Evolutionary conservation across 805 yeast genomes (phyloP).

Genomic region (Candida insectorum): DNA sequence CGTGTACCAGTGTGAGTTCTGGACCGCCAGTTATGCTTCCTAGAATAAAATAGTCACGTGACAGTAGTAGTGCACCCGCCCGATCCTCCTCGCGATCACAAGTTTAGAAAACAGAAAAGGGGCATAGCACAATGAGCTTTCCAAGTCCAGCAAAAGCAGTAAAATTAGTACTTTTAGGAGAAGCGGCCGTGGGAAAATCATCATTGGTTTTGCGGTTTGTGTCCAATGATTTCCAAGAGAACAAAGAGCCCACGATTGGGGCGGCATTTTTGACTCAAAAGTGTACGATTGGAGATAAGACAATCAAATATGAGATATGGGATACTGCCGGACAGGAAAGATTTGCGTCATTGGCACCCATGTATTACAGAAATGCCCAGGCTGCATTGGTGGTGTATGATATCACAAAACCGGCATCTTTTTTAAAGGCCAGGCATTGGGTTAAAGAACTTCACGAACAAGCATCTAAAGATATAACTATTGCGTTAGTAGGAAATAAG

Average conservation of each 20-base stretch:
- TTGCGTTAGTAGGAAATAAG: slow-evolving; percentile 93
- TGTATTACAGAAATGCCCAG: slow-evolving; percentile 96
- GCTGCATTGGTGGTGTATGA: slow-evolving; percentile 96
- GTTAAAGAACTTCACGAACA: slow-evolving; percentile 93
- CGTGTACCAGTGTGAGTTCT: slow-evolving; percentile 61
- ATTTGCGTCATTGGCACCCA: slow-evolving; percentile 92
- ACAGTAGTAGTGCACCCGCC: not conserved
- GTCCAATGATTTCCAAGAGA: slow-evolving; percentile 92
- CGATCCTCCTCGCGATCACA: not conserved
- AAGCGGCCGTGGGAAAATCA: slow-evolving; percentile 97
- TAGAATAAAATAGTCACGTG: not conserved
- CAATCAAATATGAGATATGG: slow-evolving; percentile 92
- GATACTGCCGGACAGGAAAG: slow-evolving; percentile 99
- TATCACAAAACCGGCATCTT: slow-evolving; percentile 90
- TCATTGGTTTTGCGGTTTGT: slow-evolving; percentile 90
- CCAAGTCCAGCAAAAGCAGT: slow-evolving; percentile 42
- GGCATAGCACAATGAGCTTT: slow-evolving; percentile 8
- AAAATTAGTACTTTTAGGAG: slow-evolving; percentile 89
- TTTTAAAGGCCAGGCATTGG: slow-evolving; percentile 97
- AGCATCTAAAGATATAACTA: slow-evolving; percentile 86
- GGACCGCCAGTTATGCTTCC: no score
- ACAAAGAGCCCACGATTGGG: slow-evolving; percentile 96
- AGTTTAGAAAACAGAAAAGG: not conserved
- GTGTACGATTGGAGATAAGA: slow-evolving; percentile 79
- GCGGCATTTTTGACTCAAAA: slow-evolving; percentile 96